Evolutionary conservation across 305 asterid genomes (phyloP).

Genomic region (Rubia peregrina): DNA sequence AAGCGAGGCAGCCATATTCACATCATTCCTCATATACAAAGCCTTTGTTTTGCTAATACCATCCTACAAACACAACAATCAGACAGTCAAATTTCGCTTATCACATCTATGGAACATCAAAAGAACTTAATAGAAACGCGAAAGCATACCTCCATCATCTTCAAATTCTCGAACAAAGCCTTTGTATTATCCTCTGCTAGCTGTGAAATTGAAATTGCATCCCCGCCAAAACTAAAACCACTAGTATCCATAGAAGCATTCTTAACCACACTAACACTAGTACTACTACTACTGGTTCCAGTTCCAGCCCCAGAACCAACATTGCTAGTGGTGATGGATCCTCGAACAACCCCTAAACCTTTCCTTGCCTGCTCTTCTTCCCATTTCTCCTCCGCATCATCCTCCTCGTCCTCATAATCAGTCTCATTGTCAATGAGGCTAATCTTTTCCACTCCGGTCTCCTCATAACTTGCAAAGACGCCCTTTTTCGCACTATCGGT

Average conservation of each 20-base stretch:
- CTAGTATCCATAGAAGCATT: conserved; percentile 25
- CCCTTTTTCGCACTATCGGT: conserved; percentile 60
- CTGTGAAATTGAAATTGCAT: conserved; percentile 55
- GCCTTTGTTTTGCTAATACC: conserved; percentile 56
- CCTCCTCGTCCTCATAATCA: conserved; percentile 39
- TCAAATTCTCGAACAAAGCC: conserved; percentile 58
- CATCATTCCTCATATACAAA: conserved; percentile 57
- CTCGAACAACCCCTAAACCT: conserved; percentile 61
- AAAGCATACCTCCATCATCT: conserved; percentile 53
- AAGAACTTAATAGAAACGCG: not conserved
- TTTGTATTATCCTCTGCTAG: conserved; percentile 76
- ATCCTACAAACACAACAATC: conserved; percentile 44
- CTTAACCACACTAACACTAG: conserved; percentile 25
- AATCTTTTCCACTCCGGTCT: conserved; percentile 35
- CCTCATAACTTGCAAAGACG: conserved; percentile 78
- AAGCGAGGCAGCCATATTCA: conserved; percentile 66
- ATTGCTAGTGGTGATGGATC: conserved; percentile 19
- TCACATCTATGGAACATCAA: not conserved
- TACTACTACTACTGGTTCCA: conserved; percentile 3
- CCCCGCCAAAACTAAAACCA: conserved; percentile 44
- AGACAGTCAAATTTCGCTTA: conserved; percentile 5
- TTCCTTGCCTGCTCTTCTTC: conserved; percentile 95
- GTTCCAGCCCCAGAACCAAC: conserved; percentile 11
- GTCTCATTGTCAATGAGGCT: conserved; percentile 20
- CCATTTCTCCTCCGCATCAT: conserved; percentile 94